Evolutionary conservation across 116 monocot genomes (phyloP), one percentile per base, ranked within the genome.

Genomic region (Dioscorea cayenensis): DNA sequence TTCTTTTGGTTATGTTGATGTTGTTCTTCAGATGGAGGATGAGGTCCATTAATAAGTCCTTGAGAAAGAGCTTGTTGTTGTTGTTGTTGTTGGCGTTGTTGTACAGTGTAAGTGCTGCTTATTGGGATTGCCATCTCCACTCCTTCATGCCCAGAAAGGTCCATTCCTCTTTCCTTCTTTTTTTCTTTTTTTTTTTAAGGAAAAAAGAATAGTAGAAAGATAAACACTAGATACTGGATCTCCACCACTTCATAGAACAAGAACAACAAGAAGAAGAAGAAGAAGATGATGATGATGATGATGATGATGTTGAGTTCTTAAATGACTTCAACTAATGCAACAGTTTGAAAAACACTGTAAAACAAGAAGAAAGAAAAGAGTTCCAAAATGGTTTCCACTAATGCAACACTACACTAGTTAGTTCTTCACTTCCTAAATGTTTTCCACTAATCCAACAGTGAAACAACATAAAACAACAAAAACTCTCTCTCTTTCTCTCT

Each of bases 61-160:
- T 63, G 72, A 48, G 38, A 22, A 52, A 14, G 64, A 52, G 19
- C 51, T 28, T 21, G 71, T 62, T 17, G 64, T 28, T 71, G 25
- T 28, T 21, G 71, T 62, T 17, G 64, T 32, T 32, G 32, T 32
- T 32, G 32, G 2, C 32, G 32, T 36, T 21, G 71, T 62, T 17
- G 64, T 28, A 71, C 77, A 51, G 71, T 72, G 64, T 77, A 82
- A 59, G 68, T 60, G 81, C 76, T 82, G 67, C 66, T 63, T 74
- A 88, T 88, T 80, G 85, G 85, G 75, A 89, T 85, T 74, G 85
- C 75, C 72, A 85, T 80, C 66, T 89, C 85, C 27, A 28, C 48
- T 18, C 50, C 65, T 59, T 71, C 77, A 58, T 71, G 72, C 6
- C 32, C 72, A 67, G 72, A 60, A 60, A 78, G 78, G 62, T 68